Evolutionary conservation across 2,329 filamentous ascomycete genomes (phyloP), one percentile per base, ranked within the genome.

Genomic region (Penicillium sp.): DNA sequence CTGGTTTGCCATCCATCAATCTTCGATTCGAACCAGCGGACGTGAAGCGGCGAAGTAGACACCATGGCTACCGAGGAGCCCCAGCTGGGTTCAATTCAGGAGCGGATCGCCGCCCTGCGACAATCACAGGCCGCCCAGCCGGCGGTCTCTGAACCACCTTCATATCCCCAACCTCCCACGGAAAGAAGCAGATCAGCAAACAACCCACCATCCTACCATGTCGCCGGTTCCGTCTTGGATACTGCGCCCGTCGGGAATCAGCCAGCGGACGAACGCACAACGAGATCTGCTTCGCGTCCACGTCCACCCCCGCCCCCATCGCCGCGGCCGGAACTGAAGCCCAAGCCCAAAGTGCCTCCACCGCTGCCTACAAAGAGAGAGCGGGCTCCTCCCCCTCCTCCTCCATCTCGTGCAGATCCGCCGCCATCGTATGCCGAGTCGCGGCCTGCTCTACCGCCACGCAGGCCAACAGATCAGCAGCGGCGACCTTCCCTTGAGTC

Each of bases 401-500:
- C 59, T 16, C 59, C 59, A 8, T 28, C 40, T 16, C 56, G 54
- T 42, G 39, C 51, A 43, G 52, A 43, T 21, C 36, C 26, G 5
- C 48, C 81, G 46, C 74, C 75, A 16, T 74, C 78, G 19, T 45
- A 42, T 45, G 26, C 49, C 1, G 56, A 58, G 19, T 37, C 51
- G 19, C 60, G 63, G 5, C 80, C 79, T n/a, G 67, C 77, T n/a
- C 71, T 83, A 18, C 82, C 82, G 36, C 75, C 75, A 9, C 75
- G 79, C 44, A 68, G 71, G 54, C 71, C 75, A 5, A 67, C 70
- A n/a, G 64, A 68, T 5, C 58, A 71, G 8, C 68, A 64, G 34
- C 71, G 77, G 36, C 71, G 71, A 55, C 70, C 65, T 7, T 82
- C 80, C 0, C 66, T 67, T 23, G 83, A 84, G 46, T 85, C 83